Evolutionary conservation across 768 basidiomycete genomes (phyloP).

Genomic region (Baorangia bicolor): DNA sequence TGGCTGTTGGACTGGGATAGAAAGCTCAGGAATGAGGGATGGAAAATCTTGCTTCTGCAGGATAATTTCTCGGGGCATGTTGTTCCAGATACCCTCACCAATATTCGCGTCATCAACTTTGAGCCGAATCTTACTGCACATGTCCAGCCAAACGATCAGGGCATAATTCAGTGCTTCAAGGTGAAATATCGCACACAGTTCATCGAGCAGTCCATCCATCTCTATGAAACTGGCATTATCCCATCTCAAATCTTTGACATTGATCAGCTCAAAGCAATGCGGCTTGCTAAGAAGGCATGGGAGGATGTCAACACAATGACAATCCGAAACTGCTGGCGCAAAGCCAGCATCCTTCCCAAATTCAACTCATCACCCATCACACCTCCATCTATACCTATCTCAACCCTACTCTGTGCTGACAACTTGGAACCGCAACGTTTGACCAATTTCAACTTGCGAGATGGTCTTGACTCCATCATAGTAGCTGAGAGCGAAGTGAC

Average conservation of each 20-base stretch:
- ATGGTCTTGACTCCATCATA: too few species aligned
- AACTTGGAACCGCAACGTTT: too few species aligned
- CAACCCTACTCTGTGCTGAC: too few species aligned
- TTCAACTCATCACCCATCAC: too few species aligned
- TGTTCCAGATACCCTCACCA: constrained; percentile 31
- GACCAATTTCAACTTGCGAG: too few species aligned
- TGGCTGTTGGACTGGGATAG: constrained; percentile 4
- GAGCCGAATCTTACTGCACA: constrained; percentile 39
- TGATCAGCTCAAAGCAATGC: not conserved
- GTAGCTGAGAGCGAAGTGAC: too few species aligned
- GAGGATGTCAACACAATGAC: not conserved
- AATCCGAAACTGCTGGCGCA: not conserved
- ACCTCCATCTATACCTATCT: too few species aligned
- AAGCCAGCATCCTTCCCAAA: not conserved
- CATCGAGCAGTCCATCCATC: not conserved
- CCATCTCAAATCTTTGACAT: constrained; percentile 1
- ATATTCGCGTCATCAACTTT: constrained; percentile 14
- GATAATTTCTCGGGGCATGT: constrained; percentile 13
- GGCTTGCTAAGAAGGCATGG: not conserved
- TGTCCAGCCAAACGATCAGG: constrained; percentile 37
- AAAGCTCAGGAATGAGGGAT: not conserved
- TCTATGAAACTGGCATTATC: not conserved
- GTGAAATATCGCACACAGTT: constrained; percentile 32
- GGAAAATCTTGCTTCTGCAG: constrained; percentile 1
- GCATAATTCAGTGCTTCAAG: constrained; percentile 29